Evolutionary conservation across 176 grass and related monocot species (phyloP).

Genomic region (Metroxylon sagu): DNA sequence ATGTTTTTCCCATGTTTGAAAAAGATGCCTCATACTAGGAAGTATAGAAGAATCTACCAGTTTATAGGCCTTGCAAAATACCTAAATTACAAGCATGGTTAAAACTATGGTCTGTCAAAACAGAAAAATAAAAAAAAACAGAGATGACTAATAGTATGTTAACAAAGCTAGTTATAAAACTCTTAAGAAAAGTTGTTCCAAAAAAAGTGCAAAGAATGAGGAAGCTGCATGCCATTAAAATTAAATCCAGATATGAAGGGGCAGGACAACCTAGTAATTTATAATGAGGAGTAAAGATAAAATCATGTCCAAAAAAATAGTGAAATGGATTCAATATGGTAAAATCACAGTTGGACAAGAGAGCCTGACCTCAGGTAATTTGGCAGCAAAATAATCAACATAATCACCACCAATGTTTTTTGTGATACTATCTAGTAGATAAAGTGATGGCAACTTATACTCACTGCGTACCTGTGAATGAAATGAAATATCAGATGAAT

Average conservation of each 20-base stretch:
- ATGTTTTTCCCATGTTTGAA: conserved; percentile 94
- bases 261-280: too few relatives aligned
- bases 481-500: conserved; percentile 23
- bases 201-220: too few relatives aligned
- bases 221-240: too few relatives aligned
- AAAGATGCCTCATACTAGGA: conserved; percentile 96
- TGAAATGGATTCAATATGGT: background rate
- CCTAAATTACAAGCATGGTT: conserved; percentile 27
- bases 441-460: conserved; percentile 88
- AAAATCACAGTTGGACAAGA: conserved; percentile 2
- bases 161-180: too few relatives aligned
- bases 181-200: too few relatives aligned
- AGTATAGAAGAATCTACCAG: conserved; percentile 79
- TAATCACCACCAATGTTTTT: conserved; percentile 98
- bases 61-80: conserved; percentile 96
- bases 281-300: too few relatives aligned
- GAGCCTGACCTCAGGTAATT: conserved; percentile 59
- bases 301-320: background rate
- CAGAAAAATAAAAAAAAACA: too few relatives aligned
- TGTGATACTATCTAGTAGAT: conserved; percentile 95
- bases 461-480: conserved; percentile 71
- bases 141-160: too few relatives aligned
- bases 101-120: too few relatives aligned
- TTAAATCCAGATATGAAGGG: too few relatives aligned
- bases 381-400: conserved; percentile 77